phyloP scores from a whole-genome alignment of 306 rosid species.

The Dalbergia cochinchinensis region DNA sequence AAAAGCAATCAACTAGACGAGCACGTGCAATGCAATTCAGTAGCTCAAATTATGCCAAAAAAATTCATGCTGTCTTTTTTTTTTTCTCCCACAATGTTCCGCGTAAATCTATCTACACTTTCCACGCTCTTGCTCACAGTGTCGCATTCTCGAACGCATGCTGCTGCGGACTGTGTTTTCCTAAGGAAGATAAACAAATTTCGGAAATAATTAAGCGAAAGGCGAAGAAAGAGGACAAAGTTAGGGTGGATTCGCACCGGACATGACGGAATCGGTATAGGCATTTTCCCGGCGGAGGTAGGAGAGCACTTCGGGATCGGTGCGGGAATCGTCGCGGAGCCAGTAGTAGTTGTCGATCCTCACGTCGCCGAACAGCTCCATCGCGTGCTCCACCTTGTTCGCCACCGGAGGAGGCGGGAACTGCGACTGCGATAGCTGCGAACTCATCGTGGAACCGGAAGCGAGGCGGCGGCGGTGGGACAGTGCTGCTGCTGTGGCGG shows the following conservation, averaged over 20 bases:
- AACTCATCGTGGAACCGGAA: slow-evolving; percentile 46
- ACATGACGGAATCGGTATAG: slow-evolving; percentile 68
- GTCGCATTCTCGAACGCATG: background rate
- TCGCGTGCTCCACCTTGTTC: slow-evolving; percentile 72
- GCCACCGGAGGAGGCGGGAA: slow-evolving; percentile 68
- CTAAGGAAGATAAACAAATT: background rate
- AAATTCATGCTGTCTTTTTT: background rate
- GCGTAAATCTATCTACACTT: background rate
- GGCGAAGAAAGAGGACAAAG: background rate
- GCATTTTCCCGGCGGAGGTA: slow-evolving; percentile 75
- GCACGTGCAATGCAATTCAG: background rate
- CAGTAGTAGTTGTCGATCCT: slow-evolving; percentile 87
- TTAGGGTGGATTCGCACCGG: slow-evolving; percentile 54
- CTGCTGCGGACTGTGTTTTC: background rate
- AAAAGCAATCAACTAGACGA: background rate
- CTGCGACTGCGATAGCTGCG: slow-evolving; percentile 38
- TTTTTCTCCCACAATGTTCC: background rate
- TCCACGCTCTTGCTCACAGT: slow-evolving; percentile 4
- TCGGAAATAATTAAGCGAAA: background rate
- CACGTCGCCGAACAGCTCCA: slow-evolving; percentile 84
- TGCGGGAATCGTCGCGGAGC: slow-evolving; percentile 92
- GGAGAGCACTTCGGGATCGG: slow-evolving; percentile 66
- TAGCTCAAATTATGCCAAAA: background rate
- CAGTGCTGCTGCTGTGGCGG: slow-evolving; percentile 18
- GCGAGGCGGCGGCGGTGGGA: slow-evolving; percentile 16